Conservation (phyloP, 2,329 filamentous ascomycete genomes). For the Coniella lustricola region DNA sequence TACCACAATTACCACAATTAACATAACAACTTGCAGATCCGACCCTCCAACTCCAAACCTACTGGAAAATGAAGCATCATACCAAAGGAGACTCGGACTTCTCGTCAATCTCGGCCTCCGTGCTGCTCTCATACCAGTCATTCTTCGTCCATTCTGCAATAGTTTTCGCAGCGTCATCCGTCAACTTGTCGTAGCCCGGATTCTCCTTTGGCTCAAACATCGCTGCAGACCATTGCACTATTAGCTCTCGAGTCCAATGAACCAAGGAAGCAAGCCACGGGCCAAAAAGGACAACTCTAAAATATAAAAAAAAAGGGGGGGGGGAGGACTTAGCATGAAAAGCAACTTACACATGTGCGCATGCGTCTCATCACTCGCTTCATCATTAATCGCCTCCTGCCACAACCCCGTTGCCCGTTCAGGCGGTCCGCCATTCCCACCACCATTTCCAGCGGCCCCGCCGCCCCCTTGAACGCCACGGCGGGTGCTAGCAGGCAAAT, state of each 20-base stretch:
- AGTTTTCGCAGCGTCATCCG: slow-evolving; percentile 57
- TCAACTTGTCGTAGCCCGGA: slow-evolving; percentile 62
- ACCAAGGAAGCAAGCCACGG: too few relatives aligned
- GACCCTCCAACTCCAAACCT: too few relatives aligned
- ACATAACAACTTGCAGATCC: too few relatives aligned
- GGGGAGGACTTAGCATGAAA: too few relatives aligned
- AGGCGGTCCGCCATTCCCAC: too few relatives aligned
- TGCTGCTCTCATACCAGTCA: slow-evolving; percentile 58
- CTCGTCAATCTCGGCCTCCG: slow-evolving; percentile 23
- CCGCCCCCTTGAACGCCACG: too few relatives aligned
- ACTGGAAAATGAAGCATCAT: too few relatives aligned
- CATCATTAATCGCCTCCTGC: slow-evolving; percentile 70
- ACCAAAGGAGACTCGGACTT: background rate
- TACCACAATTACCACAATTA: too few relatives aligned
- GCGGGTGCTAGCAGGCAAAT: slow-evolving; percentile 46
- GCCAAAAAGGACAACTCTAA: too few relatives aligned
- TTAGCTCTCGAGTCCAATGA: too few relatives aligned
- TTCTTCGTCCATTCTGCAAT: slow-evolving; percentile 59
- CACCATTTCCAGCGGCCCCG: too few relatives aligned
- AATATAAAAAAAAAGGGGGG: background rate
- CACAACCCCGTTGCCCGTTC: slow-evolving; percentile 43
- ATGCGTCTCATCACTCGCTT: slow-evolving; percentile 66
- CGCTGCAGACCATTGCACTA: slow-evolving; percentile 30
- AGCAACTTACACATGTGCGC: slow-evolving; percentile 64
- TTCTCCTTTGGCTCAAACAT: slow-evolving; percentile 72